Base-by-base conservation (phyloP, 164 flowering plant genomes). In the Tinospora cordifolia region DNA sequence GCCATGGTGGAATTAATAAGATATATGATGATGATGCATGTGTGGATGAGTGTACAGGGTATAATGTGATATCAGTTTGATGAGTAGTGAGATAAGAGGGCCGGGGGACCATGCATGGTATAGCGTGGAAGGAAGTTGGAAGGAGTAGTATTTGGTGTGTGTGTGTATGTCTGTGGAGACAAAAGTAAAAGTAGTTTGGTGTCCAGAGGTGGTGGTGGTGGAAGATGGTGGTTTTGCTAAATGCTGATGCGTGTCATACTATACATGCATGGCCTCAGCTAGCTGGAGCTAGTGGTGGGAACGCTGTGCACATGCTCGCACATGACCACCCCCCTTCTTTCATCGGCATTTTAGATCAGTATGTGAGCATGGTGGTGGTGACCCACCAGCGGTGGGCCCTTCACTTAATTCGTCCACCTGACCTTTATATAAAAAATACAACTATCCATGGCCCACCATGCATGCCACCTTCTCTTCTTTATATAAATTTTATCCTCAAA, bases 291-390 rank as follows among this genome's bases (percentile, higher is more conserved):
- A 63, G 74, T 78, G 81, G 83, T 78, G 78, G 78, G 74, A 81
- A 81, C 81, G 78, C 74, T 74, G 60, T 49, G 83, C 83, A 81
- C 83, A 81, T 81, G 83, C 49, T 60, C 70, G 75, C 79, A 74
- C 84, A 79, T 82, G 80, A 47, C 27, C 21, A 38, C 62, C 2
- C 27, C 0, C 62, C 30, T 51, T 7, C 62, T 3, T 38, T 0
- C 62, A 13, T 51, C 3, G 4, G 59, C 59, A 51, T 51, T 13
- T 51, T 19, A 51, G 59, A 19, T 24, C 60, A n/a, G 0, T 8
- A 47, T 47, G 14, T 47, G 0, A 12, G 11, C 19, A 54, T 54
- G 60, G 36, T 30, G 36, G 36, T 30, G 60, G 24, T 54, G 60
- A 8, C 60, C 60, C 60, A 54, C 60, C 24, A 54, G 60, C 21